These are phyloP conservation scores for Westerdykella ornata DNA, from an alignment of 2,329 filamentous ascomycete genomes.

Conservation along the genomic window DNA sequence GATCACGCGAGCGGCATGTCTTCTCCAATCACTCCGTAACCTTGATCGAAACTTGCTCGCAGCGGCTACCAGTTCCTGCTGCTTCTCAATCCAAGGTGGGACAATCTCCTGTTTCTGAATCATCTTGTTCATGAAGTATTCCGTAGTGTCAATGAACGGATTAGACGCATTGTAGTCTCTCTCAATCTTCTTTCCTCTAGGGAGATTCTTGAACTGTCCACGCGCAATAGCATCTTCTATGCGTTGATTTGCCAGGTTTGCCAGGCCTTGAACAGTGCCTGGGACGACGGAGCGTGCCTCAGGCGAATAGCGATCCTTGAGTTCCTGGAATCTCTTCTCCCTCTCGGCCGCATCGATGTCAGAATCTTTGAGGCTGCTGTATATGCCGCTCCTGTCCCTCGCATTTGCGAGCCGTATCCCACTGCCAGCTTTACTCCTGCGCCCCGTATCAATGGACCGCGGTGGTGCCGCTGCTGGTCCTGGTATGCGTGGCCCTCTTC, in stretches of 20 bases:
- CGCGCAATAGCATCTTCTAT: slow-evolving; percentile 92
- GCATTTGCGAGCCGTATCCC: slow-evolving; percentile 49
- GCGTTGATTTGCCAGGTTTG: slow-evolving; percentile 77
- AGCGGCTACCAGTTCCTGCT: slow-evolving; percentile 74
- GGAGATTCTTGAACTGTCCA: slow-evolving; percentile 82
- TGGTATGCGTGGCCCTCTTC: slow-evolving; percentile 14
- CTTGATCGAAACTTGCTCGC: slow-evolving; percentile 63
- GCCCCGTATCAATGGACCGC: slow-evolving; percentile 28
- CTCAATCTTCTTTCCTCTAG: slow-evolving; percentile 68
- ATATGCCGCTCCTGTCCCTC: slow-evolving; percentile 52
- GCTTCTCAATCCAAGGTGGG: slow-evolving; percentile 97
- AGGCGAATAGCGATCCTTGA: slow-evolving; percentile 74
- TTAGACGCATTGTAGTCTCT: slow-evolving; percentile 75
- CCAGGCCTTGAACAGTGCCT: slow-evolving; percentile 68
- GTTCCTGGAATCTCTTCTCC: slow-evolving; percentile 62
- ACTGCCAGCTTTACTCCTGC: slow-evolving; percentile 32
- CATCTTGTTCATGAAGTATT: slow-evolving; percentile 98
- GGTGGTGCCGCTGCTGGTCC: slow-evolving; percentile 20
- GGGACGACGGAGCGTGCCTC: slow-evolving; percentile 68
- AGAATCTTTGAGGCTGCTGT: slow-evolving; percentile 48
- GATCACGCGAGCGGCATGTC: slow-evolving; percentile 74
- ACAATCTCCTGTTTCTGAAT: slow-evolving; percentile 94
- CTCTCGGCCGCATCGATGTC: slow-evolving; percentile 63
- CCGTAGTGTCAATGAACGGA: slow-evolving; percentile 90
- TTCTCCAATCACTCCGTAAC: slow-evolving; percentile 75